Evolutionary conservation across 192 early-diverging fungal species (phyloP).

Genomic region (Coemansia sp.): DNA sequence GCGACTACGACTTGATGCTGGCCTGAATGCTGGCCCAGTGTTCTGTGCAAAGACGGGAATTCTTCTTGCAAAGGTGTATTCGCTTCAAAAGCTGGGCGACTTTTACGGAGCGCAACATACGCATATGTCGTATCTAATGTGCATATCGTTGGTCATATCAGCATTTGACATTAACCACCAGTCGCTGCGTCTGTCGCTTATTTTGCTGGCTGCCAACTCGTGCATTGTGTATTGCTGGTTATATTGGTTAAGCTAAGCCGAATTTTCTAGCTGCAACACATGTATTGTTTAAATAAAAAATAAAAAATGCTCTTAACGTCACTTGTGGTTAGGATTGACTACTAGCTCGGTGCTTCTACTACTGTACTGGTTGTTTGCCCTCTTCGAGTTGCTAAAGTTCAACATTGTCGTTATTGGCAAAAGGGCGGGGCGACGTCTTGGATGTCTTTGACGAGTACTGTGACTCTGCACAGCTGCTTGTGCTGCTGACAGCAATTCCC

Average conservation of each 20-base stretch:
- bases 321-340: not conserved
- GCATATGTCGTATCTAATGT: conserved; percentile 17
- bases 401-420: not conserved
- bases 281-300: not conserved
- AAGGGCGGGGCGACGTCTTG: not conserved
- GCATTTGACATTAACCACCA: conserved; percentile 34
- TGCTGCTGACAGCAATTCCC: not conserved
- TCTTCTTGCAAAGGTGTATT: conserved; percentile 34
- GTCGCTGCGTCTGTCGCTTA: conserved; percentile 22
- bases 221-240: conserved; percentile 4
- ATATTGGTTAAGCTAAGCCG: not conserved
- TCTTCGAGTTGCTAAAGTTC: not conserved
- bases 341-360: no score
- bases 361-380: not conserved
- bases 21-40: conserved; percentile 3
- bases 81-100: conserved; percentile 19
- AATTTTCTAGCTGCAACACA: not conserved
- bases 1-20: not conserved
- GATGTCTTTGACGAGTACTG: not conserved
- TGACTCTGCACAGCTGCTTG: not conserved
- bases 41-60: conserved; percentile 40
- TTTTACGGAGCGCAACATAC: conserved; percentile 2
- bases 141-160: conserved; percentile 31
- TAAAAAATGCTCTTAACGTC: not conserved
- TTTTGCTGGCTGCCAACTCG: conserved; percentile 22